Evolutionary conservation across 2,329 filamentous ascomycete genomes (phyloP).

Genomic region (Neophaeococcomyces aloes): DNA sequence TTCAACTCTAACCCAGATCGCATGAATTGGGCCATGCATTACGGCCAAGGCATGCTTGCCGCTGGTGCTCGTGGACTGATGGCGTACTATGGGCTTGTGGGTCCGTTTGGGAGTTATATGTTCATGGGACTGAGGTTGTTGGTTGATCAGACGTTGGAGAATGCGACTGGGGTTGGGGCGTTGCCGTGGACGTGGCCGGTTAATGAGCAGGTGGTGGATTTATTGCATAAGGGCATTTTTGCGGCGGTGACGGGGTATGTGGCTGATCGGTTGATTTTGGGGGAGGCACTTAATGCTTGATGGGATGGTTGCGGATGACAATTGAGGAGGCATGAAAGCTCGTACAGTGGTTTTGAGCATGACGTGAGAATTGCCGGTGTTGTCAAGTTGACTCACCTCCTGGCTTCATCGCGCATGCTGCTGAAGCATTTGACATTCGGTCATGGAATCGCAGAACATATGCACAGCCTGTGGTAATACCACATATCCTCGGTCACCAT

Average conservation of each 20-base stretch:
- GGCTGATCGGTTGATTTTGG: conserved; percentile 12
- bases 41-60: conserved; percentile 24
- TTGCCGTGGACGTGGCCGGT: conserved; percentile 28
- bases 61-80: conserved; percentile 23
- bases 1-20: conserved; percentile 19
- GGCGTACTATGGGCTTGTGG: conserved; percentile 26
- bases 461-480: too few species aligned
- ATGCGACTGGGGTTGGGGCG: conserved; percentile 23
- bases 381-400: too few species aligned
- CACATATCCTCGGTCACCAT: too few species aligned
- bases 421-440: too few species aligned
- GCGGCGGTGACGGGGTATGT: conserved; percentile 24
- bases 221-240: conserved; percentile 25
- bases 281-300: conserved; percentile 8
- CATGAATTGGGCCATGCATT: conserved; percentile 24
- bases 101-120: conserved; percentile 24
- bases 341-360: too few species aligned
- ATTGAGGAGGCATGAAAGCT: too few species aligned
- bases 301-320: background rate
- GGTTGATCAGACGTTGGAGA: conserved; percentile 26
- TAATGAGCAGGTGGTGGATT: conserved; percentile 26
- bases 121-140: conserved; percentile 24
- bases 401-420: too few species aligned
- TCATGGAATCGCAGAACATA: too few species aligned
- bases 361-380: too few species aligned